These are phyloP conservation scores for Leccinum ochraceum DNA, from an alignment of 768 basidiomycete genomes.

Conservation along the genomic window DNA sequence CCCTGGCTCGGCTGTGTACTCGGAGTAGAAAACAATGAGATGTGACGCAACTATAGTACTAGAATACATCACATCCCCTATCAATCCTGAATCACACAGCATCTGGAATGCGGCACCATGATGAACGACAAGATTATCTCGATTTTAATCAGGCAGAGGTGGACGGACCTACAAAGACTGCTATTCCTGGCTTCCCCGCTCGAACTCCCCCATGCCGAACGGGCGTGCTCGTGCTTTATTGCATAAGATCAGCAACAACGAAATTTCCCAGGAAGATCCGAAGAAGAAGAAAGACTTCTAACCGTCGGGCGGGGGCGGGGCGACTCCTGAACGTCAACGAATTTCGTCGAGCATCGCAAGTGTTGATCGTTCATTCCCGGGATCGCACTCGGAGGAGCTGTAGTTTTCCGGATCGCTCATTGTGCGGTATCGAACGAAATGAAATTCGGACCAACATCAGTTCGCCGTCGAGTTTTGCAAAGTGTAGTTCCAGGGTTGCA, in stretches of 20 bases:
- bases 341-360: constrained; percentile 66
- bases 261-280: constrained; percentile 5
- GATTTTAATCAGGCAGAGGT: constrained; percentile 72
- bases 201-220: constrained; percentile 77
- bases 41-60: constrained; percentile 51
- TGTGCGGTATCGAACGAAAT: constrained; percentile 44
- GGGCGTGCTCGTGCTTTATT: constrained; percentile 31
- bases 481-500: constrained; percentile 1
- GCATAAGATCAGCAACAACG: background rate
- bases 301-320: constrained; percentile 61
- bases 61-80: constrained; percentile 73
- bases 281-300: constrained; percentile 53
- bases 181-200: constrained; percentile 64
- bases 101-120: constrained; percentile 56
- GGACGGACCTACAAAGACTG: constrained; percentile 65
- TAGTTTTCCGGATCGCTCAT: constrained; percentile 66
- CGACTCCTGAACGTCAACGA: constrained; percentile 48
- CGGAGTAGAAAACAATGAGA: background rate
- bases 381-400: constrained; percentile 46
- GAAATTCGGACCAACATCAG: constrained; percentile 5
- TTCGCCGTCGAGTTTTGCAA: background rate
- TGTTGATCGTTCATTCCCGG: constrained; percentile 71
- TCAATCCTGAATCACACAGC: constrained; percentile 76
- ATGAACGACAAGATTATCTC: constrained; percentile 62
- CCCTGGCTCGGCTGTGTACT: constrained; percentile 2